Evolutionary conservation across 441 rosid genomes (phyloP), one percentile per base, ranked within the genome.

Genomic region (Theobroma grandiflorum): DNA sequence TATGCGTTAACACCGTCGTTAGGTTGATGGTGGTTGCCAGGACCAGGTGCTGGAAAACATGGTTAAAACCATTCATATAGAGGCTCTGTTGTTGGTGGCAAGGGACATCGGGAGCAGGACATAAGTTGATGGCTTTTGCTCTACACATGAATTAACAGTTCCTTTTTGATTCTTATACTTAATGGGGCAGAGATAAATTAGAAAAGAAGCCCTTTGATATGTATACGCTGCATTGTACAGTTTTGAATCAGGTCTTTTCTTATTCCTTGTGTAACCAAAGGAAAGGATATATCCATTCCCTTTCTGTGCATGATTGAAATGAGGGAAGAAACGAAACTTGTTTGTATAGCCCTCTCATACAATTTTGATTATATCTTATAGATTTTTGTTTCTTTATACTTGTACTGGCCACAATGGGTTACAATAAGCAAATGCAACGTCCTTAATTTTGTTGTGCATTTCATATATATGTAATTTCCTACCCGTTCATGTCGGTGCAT

Each of bases 181-280:
- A 9, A 37, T 6, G 47, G 63, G 76, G 77, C 53, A 38, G 38
- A 69, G 43, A 22, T 37, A 20, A 26, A 61, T 61, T 26, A 26
- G 55, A 16, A 9, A 31, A 62, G 31, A 40, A 22, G 45, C 68
- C 53, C 55, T 2, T 59, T 31, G 31, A 45, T 26, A 15, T 22
- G 31, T 47, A 75, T 61, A 74, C 9, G 9, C 14, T n/a, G 12
- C 69, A 43, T 62, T 75, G 31, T 61, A 62, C 33, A 75, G 31
- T 45, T 43, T 45, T 37, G 15, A 53, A 14, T 53, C 58, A 53
- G 58, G 20, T 15, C 20, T 15, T 53, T 53, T 53, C 18, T 53
- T 53, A 5, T 14, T 53, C 8, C 4, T 53, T 12, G 2, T 2
- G n/a, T 53, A 18, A 53, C 12, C 2, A 75, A 43, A 57, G 65